Conservation (phyloP, 2,329 filamentous ascomycete species). For the Mycosphaerella arachidis region DNA sequence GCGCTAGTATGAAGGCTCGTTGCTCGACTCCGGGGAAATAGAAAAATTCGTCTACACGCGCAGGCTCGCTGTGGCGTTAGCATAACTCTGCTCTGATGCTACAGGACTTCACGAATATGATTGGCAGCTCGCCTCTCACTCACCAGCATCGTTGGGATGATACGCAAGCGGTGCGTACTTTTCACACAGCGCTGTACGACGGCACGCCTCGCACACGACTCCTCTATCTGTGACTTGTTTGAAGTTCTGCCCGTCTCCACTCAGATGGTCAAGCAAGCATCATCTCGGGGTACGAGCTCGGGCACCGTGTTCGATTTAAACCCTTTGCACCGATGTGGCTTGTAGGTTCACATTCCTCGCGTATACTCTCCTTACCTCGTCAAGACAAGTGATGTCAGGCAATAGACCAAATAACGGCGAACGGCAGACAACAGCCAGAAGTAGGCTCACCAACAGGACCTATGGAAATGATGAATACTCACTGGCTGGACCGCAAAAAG, state of each 20-base stretch:
- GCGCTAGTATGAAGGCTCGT: background rate
- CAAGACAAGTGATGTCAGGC: conserved; percentile 10
- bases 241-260: background rate
- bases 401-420: background rate
- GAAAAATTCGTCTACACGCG: background rate
- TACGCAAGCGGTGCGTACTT: background rate
- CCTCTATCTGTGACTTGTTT: background rate
- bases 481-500: conserved; percentile 10
- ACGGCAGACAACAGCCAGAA: conserved; percentile 1
- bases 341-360: conserved; percentile 6
- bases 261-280: background rate
- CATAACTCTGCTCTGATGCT: background rate
- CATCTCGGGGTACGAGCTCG: conserved; percentile 2
- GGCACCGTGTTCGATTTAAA: conserved; percentile 4
- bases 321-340: background rate
- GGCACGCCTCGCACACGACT: background rate
- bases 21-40: background rate
- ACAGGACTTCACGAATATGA: background rate
- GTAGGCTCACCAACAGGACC: background rate
- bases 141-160: background rate
- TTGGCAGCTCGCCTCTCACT: background rate
- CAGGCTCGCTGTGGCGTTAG: background rate
- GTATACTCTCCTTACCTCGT: conserved; percentile 1
- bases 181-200: background rate
- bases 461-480: conserved; percentile 11